Evolutionary conservation across 257 asterid genomes (phyloP).

Genomic region (Capsicum chinense): DNA sequence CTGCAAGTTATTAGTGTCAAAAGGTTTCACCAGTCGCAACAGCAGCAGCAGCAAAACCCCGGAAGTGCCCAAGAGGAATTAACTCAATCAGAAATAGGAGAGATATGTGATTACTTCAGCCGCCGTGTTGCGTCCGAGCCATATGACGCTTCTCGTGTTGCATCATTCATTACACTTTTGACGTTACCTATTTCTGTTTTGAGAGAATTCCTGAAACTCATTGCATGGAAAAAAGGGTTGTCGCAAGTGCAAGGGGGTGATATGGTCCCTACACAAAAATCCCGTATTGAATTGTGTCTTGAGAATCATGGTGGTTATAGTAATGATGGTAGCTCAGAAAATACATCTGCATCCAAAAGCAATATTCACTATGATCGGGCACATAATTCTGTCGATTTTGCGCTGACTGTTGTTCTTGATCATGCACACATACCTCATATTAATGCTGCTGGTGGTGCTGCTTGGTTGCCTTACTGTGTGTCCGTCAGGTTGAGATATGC

Average conservation of each 20-base stretch:
- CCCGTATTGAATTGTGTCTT: constrained; percentile 92
- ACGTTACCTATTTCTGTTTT: constrained; percentile 92
- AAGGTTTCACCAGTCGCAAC: constrained; percentile 89
- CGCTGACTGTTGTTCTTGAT: constrained; percentile 90
- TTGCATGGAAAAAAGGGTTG: constrained; percentile 97
- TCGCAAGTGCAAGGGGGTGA: constrained; percentile 82
- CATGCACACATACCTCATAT: constrained; percentile 85
- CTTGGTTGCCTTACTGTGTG: constrained; percentile 97
- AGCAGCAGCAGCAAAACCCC: constrained; percentile 89
- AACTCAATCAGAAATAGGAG: constrained; percentile 91
- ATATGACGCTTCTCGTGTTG: constrained; percentile 97
- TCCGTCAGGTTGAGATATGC: constrained; percentile 82
- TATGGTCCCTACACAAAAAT: constrained; percentile 80
- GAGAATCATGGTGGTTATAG: constrained; percentile 86
- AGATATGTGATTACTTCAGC: constrained; percentile 95
- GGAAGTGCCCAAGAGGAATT: constrained; percentile 82
- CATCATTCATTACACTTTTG: constrained; percentile 91
- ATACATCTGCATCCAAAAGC: constrained; percentile 69
- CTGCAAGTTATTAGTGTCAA: constrained; percentile 98
- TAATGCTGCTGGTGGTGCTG: constrained; percentile 99
- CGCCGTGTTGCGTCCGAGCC: constrained; percentile 99
- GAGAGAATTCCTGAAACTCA: constrained; percentile 90
- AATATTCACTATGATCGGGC: constrained; percentile 84
- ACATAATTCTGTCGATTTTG: constrained; percentile 90
- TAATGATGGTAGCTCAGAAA: constrained; percentile 59